phyloP scores from a whole-genome alignment of 2,329 filamentous ascomycete species.

The Nothophoma quercina region DNA sequence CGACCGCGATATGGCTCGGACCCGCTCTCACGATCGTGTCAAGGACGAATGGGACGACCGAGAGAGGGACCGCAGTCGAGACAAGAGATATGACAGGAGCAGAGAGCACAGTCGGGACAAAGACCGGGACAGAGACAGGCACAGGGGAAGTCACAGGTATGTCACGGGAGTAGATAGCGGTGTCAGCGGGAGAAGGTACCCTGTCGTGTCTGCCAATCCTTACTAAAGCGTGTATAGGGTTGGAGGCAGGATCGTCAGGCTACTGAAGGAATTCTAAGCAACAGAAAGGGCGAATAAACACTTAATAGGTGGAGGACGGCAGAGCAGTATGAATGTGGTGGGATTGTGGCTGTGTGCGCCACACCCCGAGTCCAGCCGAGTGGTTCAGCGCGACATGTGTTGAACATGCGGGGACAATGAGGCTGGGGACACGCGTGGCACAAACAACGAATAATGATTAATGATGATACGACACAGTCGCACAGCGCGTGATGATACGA shows the following conservation, averaged over 20 bases:
- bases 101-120: conserved; percentile 22
- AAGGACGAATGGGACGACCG: conserved; percentile 37
- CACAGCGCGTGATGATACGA: neutral
- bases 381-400: neutral
- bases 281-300: neutral
- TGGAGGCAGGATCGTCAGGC: conserved; percentile 24
- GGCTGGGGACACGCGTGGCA: conserved; percentile 2
- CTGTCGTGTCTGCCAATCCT: conserved; percentile 26
- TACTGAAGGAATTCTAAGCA: conserved; percentile 34
- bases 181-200: conserved; percentile 44
- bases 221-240: conserved; percentile 31
- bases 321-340: neutral
- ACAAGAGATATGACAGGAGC: conserved; percentile 20
- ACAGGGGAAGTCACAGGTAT: conserved; percentile 40
- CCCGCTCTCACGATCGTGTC: conserved; percentile 39
- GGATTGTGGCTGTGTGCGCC: neutral
- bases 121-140: conserved; percentile 25
- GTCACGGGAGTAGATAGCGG: conserved; percentile 45
- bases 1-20: conserved; percentile 27
- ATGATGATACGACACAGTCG: conserved; percentile 6
- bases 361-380: neutral
- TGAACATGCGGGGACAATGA: conserved; percentile 4
- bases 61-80: conserved; percentile 26
- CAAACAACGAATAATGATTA: conserved; percentile 6
- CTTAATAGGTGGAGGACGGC: neutral